A percentile compares a stretch with the other conserved stretches of the same genome.
Evolutionary conservation across 2,329 filamentous ascomycete species (phyloP).

Genomic region (Botryotinia narcissicola): DNA sequence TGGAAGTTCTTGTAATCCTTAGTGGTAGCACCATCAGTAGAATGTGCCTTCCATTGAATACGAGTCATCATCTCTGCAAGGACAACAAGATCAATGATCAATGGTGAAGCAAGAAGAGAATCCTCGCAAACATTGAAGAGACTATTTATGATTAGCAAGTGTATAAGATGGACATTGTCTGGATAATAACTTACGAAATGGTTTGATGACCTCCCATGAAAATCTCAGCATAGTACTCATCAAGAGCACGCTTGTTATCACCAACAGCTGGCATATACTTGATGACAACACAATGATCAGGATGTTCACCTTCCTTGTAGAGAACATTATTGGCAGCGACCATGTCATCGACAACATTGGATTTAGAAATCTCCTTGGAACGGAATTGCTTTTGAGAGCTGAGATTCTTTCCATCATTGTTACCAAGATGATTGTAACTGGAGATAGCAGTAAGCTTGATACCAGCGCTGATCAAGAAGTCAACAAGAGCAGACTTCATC

Average conservation of each 20-base stretch:
- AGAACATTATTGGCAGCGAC: constrained; percentile 90
- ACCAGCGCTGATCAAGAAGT: constrained; percentile 97
- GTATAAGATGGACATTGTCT: constrained; percentile 19
- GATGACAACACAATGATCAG: constrained; percentile 98
- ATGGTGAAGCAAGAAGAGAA: constrained; percentile 87
- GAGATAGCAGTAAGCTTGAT: constrained; percentile 99
- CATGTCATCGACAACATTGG: constrained; percentile 99
- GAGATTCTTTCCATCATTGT: constrained; percentile 99
- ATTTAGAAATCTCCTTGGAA: constrained; percentile 99
- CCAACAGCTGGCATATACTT: constrained; percentile 99
- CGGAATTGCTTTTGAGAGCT: constrained; percentile 98
- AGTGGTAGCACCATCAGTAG: constrained; percentile 50
- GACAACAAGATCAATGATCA: constrained; percentile 95
- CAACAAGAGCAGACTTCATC: constrained; percentile 99
- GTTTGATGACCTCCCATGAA: constrained; percentile 99
- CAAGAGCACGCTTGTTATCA: constrained; percentile 97
- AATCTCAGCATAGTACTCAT: constrained; percentile 99
- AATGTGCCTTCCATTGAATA: constrained; percentile 79
- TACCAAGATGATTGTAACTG: constrained; percentile 98
- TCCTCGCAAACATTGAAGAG: constrained; percentile 99
- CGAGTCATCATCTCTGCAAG: constrained; percentile 98
- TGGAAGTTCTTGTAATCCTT: constrained; percentile 90
- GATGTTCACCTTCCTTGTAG: constrained; percentile 90
- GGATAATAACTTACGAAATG: constrained; percentile 61
- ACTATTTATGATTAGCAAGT: constrained; percentile 44